Evolutionary conservation across 2,329 filamentous ascomycete genomes (phyloP).

Genomic region (Scleromitrula shiraiana): DNA sequence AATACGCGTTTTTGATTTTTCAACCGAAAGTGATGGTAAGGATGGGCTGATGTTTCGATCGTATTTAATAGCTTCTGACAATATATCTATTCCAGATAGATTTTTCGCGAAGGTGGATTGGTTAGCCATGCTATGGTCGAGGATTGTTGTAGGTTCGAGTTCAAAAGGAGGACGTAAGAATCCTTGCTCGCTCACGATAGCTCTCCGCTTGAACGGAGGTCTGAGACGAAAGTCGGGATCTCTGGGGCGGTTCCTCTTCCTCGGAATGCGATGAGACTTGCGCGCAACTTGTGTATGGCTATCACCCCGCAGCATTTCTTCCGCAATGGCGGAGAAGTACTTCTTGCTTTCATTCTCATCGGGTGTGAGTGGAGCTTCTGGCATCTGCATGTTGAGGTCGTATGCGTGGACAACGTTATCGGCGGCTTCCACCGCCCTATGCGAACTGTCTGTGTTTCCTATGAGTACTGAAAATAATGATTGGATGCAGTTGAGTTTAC

Average conservation of each 20-base stretch:
- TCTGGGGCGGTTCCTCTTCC: slow-evolving; percentile 19
- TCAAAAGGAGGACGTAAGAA: slow-evolving; percentile 1
- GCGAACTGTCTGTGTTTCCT: slow-evolving; percentile 50
- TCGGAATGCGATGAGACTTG: background rate
- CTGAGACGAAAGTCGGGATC: slow-evolving; percentile 18
- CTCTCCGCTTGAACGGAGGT: slow-evolving; percentile 24
- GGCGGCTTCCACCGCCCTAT: slow-evolving; percentile 63
- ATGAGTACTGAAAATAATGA: slow-evolving; percentile 3
- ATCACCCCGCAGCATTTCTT: background rate
- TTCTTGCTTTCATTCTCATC: slow-evolving; percentile 13
- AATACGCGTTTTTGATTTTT: slow-evolving; percentile 20
- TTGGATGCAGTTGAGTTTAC: slow-evolving; percentile 15
- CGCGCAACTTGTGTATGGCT: background rate
- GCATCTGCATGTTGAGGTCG: slow-evolving; percentile 66
- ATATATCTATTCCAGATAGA: background rate
- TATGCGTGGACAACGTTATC: slow-evolving; percentile 71
- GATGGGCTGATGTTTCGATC: slow-evolving; percentile 1
- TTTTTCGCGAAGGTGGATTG: background rate
- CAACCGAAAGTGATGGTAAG: slow-evolving; percentile 12
- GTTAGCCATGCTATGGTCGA: background rate
- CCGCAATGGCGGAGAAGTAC: background rate
- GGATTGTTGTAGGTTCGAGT: background rate
- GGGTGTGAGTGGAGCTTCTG: slow-evolving; percentile 45
- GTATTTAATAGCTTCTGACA: background rate
- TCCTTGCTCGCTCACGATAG: slow-evolving; percentile 20